Base-by-base conservation (phyloP, 2,329 filamentous ascomycete genomes). In the Didymella sp. region DNA sequence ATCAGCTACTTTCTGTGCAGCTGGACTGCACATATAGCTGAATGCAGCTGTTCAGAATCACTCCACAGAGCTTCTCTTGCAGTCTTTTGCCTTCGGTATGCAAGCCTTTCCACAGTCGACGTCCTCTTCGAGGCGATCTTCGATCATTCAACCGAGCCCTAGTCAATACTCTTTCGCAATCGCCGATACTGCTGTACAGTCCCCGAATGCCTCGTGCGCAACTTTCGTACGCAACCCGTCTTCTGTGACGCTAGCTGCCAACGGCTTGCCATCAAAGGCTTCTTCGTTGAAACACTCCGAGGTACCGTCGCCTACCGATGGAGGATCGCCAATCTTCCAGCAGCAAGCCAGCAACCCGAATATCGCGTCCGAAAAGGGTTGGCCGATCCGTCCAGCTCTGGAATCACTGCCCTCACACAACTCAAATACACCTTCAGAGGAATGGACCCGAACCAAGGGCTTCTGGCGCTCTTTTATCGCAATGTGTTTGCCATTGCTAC, bases 401-500 rank as follows among this genome's bases (percentile, higher is more conserved):
- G n/a, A 13, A 12, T 44, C 38, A 15, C 43, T 22, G 17, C 31
- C 49, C 3, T 52, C 48, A 22, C 43, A 49, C 12, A 11, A 37
- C 13, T 57, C 48, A 30, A 19, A 25, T 6, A 52, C 48, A 7
- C 43, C 54, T 6, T 57, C 48, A 27, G 54, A 57, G 17, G 24
- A 57, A 30, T 57, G 54, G 54, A 57, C 30, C 6, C 43, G 54
- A 2, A 57, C 54, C 2, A 53, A 55, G n/a, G 68, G 70, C 9
- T 73, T 73, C 42, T 73, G 70, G 71, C 61, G 61, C 27, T 70
- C 66, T 1, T 73, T 73, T 28, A 33, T 67, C 24, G 65, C 68
- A 1, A 67, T 73, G 19, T 74, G 70, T 51, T 57, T 73, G 25
- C 66, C 68, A 12, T 58, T 67, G 6, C 53, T 78, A 1, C 66